Conservation (phyloP, 225 moss, liverwort and hornwort genomes). For the Pseudisothecium myosuroides region DNA sequence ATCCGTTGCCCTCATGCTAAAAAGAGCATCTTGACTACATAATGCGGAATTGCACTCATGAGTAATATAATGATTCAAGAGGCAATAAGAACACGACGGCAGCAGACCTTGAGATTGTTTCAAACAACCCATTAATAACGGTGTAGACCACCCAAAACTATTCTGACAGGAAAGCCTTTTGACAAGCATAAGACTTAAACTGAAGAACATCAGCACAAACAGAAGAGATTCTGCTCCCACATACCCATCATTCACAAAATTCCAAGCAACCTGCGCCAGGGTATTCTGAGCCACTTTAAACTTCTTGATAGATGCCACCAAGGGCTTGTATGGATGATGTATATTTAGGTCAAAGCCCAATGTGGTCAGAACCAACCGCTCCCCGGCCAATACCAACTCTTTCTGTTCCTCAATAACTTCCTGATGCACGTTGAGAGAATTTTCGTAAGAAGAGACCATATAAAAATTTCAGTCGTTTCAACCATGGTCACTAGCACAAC, state of each 20-base stretch:
- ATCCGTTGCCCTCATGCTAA: background rate
- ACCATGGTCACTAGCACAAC: background rate
- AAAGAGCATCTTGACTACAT: background rate
- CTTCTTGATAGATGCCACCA: conserved; percentile 76
- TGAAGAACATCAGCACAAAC: background rate
- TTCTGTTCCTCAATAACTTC: conserved; percentile 72
- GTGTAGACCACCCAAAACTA: background rate
- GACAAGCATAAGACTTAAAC: background rate
- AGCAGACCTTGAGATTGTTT: background rate
- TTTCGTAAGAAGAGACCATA: background rate
- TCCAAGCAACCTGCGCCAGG: conserved; percentile 92
- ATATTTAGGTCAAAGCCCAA: conserved; percentile 84
- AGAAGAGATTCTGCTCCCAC: conserved; percentile 5
- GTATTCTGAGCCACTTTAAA: conserved; percentile 82
- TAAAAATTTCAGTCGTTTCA: background rate
- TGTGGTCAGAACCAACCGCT: conserved; percentile 73
- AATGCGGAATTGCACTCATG: background rate
- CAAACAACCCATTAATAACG: background rate
- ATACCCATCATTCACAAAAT: conserved; percentile 98
- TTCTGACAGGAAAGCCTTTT: background rate
- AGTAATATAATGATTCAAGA: background rate
- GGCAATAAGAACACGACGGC: background rate
- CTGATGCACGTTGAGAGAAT: conserved; percentile 10
- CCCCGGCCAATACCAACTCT: conserved; percentile 73
- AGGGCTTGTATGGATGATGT: conserved; percentile 88